These are phyloP conservation scores for Prunus mongolica DNA, from an alignment of 306 rosid genomes.

Conservation along the genomic window DNA sequence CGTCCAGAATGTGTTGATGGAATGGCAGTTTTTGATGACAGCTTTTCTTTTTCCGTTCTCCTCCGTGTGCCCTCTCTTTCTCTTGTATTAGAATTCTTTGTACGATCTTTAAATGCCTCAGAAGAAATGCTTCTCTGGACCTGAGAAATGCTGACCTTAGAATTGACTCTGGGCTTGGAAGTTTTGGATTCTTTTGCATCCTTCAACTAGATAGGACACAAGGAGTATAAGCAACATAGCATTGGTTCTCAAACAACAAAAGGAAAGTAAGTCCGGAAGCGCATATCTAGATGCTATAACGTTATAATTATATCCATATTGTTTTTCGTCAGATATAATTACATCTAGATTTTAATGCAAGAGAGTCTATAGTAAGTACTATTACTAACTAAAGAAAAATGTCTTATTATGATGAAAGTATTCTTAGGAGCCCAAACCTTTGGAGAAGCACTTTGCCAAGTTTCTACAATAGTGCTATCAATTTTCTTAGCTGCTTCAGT, in stretches of 20 bases:
- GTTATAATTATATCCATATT: no score
- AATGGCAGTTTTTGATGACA: slow-evolving; percentile 25
- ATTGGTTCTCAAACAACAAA: neutral
- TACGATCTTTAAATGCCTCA: slow-evolving; percentile 21
- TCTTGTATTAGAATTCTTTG: slow-evolving; percentile 22
- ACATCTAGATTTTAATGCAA: neutral
- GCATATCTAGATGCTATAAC: neutral
- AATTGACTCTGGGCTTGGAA: slow-evolving; percentile 21
- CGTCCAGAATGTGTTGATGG: slow-evolving; percentile 16
- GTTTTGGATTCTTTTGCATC: slow-evolving; percentile 31
- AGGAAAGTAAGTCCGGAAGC: neutral
- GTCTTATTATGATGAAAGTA: neutral
- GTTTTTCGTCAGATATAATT: neutral
- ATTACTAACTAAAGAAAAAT: neutral
- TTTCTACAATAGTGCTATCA: slow-evolving; percentile 31
- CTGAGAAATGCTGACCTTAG: slow-evolving; percentile 19
- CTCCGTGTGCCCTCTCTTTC: slow-evolving; percentile 36
- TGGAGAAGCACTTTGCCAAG: slow-evolving; percentile 24
- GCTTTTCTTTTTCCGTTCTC: slow-evolving; percentile 25
- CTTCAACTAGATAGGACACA: slow-evolving; percentile 24
- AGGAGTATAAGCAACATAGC: neutral
- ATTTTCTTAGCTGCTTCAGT: slow-evolving; percentile 24
- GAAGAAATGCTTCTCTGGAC: slow-evolving; percentile 29
- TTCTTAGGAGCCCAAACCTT: slow-evolving; percentile 37
- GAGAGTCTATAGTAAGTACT: neutral